Evolutionary conservation across 192 early-diverging fungal species (phyloP), one percentile per base, ranked within the genome.

Genomic region (Rhizophagus clarus): DNA sequence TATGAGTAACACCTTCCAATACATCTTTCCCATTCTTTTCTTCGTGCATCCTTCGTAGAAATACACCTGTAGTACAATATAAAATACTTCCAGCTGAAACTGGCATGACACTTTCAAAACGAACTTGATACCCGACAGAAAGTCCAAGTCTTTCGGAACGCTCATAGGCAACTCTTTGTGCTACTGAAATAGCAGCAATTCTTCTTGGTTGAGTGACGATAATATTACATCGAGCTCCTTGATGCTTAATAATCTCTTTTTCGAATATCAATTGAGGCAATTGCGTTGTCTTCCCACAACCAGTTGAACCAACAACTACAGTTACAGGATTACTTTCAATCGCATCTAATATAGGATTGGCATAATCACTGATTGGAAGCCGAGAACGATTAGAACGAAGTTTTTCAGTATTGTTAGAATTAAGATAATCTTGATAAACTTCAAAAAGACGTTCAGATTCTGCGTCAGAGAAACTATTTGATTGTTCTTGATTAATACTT

Each of bases 101-200:
- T 31, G 86, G 86, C 24, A 80, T 77, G 15, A 81, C 76, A 2
- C 76, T 84, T 63, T 86, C 85, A 71, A 86, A 86, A 4, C 85
- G 83, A 32, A 86, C 83, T n/a, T 82, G 79, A 74, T 86, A 86
- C n/a, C 85, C 85, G 1, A 86, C 80, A 7, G 83, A 81, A 74
- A 82, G 80, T 62, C 88, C 84, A 37, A 91, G 81, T 9, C 81
- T 80, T 45, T 81, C 79, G 0, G 86, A 72, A 80, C 84, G 60
- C 81, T 88, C 79, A 86, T 90, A 56, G 0, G 85, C 85, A 22
- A 86, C 85, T 26, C 93, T 87, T 62, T 86, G 83, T 3, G 93
- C 91, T 62, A 94, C 89, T 12, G 93, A 94, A n/a, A 87, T 88
- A 60, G 93, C 93, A 20, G 92, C 92, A 69, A 94, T 92, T 62